Evolutionary conservation across 805 yeast genomes (phyloP), one percentile per base, ranked within the genome.

Genomic region (Debaryomyces maramus): DNA sequence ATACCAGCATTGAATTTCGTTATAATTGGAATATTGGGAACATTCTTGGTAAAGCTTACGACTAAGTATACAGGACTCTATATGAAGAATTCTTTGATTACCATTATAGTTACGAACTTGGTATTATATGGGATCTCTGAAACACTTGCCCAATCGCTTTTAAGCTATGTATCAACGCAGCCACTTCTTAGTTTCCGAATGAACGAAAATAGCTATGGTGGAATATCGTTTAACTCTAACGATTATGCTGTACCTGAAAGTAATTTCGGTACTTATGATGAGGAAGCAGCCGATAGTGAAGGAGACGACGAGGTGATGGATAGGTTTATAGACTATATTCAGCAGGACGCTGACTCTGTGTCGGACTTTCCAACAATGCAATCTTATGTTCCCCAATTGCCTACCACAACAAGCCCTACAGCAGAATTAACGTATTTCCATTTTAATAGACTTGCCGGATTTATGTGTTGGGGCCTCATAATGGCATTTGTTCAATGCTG

Each of bases 41-140:
- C 56, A 24, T 65, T 82, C 27, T 58, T 85, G 9, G 50, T 73
- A 39, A 75, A 73, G 40, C 65, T 82, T 36, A 77, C 87, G 6
- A 70, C 78, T 20, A 70, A 72, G 37, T 85, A 84, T 53, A 80
- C 80, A 37, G 67, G 65, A 6, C 54, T 83, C 40, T 89, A 89
- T 58, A 74, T 76, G 44, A 71, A 65, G 41, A 78, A 80, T 34
- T 81, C 93, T 1, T 61, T 88, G 21, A 58, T 83, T n/a, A 88
- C 97, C 11, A 86, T 89, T 26, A 77, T 88, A 43, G 77, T 82
- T 17, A 83, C 97, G 1, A 91, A 91, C 55, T 63, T 86, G 20
- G 80, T 90, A 4, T 67, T 91, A 4, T 87, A 81, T 58, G 97
- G 96, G 0, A 80, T 88, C n/a, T 89, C 97, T 0, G 98, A 91